A percentile compares a stretch with the other conserved stretches of the same genome.
phyloP scores from a whole-genome alignment of 2,329 filamentous ascomycete species.

The Aspergillus quadrilineatus region DNA sequence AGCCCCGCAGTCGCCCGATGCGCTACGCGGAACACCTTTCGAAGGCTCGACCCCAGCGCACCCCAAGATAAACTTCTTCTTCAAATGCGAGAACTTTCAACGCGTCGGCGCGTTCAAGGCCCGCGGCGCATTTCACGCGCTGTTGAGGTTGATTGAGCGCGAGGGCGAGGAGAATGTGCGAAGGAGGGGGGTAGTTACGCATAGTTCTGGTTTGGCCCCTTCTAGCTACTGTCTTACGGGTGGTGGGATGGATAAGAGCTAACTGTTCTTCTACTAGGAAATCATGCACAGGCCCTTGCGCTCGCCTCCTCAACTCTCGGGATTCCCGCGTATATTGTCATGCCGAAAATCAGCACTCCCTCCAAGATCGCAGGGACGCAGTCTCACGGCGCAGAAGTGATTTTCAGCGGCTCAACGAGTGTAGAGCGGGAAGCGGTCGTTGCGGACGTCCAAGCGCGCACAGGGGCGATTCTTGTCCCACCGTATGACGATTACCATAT shows the following conservation, averaged over 20 bases:
- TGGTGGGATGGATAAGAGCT: background rate
- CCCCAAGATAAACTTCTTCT: constrained; percentile 73
- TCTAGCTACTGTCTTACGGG: background rate
- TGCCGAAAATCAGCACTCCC: constrained; percentile 82
- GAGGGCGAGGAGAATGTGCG: constrained; percentile 61
- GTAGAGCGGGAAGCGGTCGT: constrained; percentile 78
- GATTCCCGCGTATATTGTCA: constrained; percentile 83
- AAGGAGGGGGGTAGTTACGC: constrained; percentile 76
- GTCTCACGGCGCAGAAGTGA: constrained; percentile 72
- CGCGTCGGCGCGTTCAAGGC: constrained; percentile 90
- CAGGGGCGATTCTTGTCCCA: constrained; percentile 76
- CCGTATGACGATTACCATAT: constrained; percentile 93
- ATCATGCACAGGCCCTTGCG: constrained; percentile 90
- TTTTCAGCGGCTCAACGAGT: constrained; percentile 79
- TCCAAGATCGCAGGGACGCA: constrained; percentile 82
- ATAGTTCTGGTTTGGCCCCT: constrained; percentile 69
- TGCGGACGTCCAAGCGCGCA: constrained; percentile 65
- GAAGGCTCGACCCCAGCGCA: constrained; percentile 57
- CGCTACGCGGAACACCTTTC: constrained; percentile 58
- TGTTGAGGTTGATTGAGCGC: constrained; percentile 66
- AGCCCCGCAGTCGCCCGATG: constrained; percentile 58
- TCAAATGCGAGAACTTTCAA: constrained; percentile 96
- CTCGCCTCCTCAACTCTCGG: constrained; percentile 73
- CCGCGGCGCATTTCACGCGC: constrained; percentile 83
- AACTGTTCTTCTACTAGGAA: constrained; percentile 57